Evolutionary conservation across 768 basidiomycete species (phyloP).

Genomic region (Tricholoma sp.): DNA sequence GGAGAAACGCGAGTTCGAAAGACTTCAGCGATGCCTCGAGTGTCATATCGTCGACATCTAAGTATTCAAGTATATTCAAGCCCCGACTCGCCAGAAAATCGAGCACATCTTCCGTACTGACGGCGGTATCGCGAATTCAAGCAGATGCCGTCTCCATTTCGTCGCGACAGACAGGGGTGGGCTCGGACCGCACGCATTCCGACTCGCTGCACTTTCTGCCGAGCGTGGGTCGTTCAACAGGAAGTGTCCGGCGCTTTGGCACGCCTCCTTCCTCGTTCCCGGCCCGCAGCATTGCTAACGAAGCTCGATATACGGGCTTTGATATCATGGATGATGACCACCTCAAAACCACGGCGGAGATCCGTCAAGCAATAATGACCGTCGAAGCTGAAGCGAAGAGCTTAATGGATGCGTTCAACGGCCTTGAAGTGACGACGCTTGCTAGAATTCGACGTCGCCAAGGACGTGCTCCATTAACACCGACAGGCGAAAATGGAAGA

Average conservation of each 20-base stretch:
- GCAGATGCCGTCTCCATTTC: conserved; percentile 39
- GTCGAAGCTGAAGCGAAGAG: conserved; percentile 70
- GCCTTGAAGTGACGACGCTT: conserved; percentile 67
- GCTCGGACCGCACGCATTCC: conserved; percentile 21
- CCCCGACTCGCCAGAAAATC: conserved; percentile 42
- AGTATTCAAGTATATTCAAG: conserved; percentile 33
- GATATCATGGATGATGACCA: conserved; percentile 51
- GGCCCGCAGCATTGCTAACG: conserved; percentile 29
- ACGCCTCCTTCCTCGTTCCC: conserved; percentile 61
- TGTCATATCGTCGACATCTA: conserved; percentile 32
- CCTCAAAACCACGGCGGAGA: conserved; percentile 54
- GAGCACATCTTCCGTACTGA: conserved; percentile 43
- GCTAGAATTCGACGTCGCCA: conserved; percentile 41
- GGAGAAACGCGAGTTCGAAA: conserved; percentile 27
- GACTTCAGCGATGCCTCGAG: conserved; percentile 49
- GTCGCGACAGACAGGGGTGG: conserved; percentile 31
- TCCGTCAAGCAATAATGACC: conserved; percentile 58
- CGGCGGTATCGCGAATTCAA: conserved; percentile 33
- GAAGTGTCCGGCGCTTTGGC: conserved; percentile 41
- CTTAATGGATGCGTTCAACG: conserved; percentile 76
- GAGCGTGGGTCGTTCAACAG: conserved; percentile 35
- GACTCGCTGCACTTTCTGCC: conserved; percentile 25
- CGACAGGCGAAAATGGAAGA: conserved; percentile 10
- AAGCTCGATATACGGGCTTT: conserved; percentile 33
- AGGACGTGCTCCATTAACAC: conserved; percentile 9